Conservation (phyloP, 139 green algal species). For the Chlorella sp. region DNA sequence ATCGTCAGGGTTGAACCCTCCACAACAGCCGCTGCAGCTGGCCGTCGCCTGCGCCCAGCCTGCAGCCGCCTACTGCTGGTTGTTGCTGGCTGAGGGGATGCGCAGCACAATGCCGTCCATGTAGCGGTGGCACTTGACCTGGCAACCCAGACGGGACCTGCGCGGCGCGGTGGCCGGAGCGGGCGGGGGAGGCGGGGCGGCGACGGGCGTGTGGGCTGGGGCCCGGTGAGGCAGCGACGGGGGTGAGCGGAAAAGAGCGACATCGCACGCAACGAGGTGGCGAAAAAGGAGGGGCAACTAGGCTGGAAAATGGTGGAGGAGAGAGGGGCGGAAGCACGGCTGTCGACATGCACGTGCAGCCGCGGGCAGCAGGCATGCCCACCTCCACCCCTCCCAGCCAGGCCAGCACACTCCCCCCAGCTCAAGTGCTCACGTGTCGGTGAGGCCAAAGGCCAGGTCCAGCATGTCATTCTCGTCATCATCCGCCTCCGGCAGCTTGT, state of each 20-base stretch:
- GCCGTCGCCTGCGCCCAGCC: not conserved
- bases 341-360: not conserved
- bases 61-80: not conserved
- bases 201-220: not conserved
- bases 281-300: not conserved
- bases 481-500: conserved; percentile 87
- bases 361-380: too few species aligned
- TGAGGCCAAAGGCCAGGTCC: conserved; percentile 98
- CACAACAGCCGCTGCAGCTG: not conserved
- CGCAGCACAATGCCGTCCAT: conserved; percentile 32
- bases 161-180: not conserved
- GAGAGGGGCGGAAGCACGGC: not conserved
- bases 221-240: not conserved
- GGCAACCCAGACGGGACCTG: conserved; percentile 34
- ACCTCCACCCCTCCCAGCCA: too few species aligned
- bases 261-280: not conserved
- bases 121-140: conserved; percentile 28
- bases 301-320: too few species aligned
- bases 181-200: not conserved
- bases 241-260: not conserved
- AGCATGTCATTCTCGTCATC: conserved; percentile 99
- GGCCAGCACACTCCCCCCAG: too few species aligned
- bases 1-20: not conserved
- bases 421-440: conserved; percentile 87
- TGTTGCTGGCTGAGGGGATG: conserved; percentile 11